A percentile compares a stretch with the other conserved stretches of the same genome.
Evolutionary conservation across 2,329 filamentous ascomycete species (phyloP).

Genomic region (Xylaria polymorpha): DNA sequence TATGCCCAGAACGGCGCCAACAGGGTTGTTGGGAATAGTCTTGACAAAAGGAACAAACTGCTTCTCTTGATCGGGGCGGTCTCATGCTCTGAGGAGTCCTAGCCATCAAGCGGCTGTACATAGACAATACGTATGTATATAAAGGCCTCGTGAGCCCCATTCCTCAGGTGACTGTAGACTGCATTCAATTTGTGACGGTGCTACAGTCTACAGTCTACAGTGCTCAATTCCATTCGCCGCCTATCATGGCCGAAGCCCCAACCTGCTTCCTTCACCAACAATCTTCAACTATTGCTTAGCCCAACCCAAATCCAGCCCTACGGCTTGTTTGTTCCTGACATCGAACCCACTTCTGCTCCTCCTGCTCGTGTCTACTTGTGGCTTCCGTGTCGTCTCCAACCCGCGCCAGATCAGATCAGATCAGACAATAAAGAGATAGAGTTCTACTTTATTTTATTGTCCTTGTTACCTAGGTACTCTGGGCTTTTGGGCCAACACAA

Average conservation of each 20-base stretch:
- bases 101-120: constrained; percentile 11
- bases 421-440: constrained; percentile 9
- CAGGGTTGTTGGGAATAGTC: constrained; percentile 30
- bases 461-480: background rate
- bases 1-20: constrained; percentile 22
- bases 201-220: background rate
- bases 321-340: constrained; percentile 25
- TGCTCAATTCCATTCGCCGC: constrained; percentile 20
- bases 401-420: background rate
- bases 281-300: constrained; percentile 30
- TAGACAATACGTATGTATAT: constrained; percentile 33
- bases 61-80: constrained; percentile 25
- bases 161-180: constrained; percentile 7
- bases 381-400: constrained; percentile 21
- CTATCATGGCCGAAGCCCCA: constrained; percentile 29
- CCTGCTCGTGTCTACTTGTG: constrained; percentile 38
- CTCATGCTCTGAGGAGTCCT: constrained; percentile 11
- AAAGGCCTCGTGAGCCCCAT: constrained; percentile 34
- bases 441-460: constrained; percentile 2
- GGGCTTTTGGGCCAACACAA: background rate
- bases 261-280: constrained; percentile 17
- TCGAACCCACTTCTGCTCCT: constrained; percentile 28
- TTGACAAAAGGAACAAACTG: constrained; percentile 27
- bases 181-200: constrained; percentile 21
- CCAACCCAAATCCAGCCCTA: constrained; percentile 20